Evolutionary conservation across 2,329 filamentous ascomycete species (phyloP).

Genomic region (Neopestalotiopsis clavispora): DNA sequence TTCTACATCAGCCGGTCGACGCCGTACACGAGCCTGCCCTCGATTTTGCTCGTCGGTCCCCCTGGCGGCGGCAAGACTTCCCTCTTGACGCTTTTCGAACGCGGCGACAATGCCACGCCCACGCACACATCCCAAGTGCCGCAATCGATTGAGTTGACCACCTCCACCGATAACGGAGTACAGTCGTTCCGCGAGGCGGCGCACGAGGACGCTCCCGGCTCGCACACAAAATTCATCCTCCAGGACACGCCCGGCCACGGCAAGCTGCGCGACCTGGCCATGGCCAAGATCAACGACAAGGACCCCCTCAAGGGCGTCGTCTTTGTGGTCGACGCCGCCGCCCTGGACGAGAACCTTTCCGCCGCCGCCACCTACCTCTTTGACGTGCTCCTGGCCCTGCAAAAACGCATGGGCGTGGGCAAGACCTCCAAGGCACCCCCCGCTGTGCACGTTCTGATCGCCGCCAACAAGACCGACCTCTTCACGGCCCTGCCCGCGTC

Average conservation of each 20-base stretch:
- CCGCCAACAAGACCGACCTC: conserved; percentile 93
- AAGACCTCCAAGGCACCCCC: conserved; percentile 62
- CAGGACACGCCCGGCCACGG: conserved; percentile 94
- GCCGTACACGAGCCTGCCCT: conserved; percentile 71
- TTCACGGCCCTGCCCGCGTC: conserved; percentile 87
- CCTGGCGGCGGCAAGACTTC: conserved; percentile 86
- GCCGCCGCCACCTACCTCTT: conserved; percentile 85
- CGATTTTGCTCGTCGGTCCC: conserved; percentile 81
- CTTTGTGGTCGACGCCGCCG: conserved; percentile 87
- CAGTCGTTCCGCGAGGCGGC: conserved; percentile 55
- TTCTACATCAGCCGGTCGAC: conserved; percentile 70
- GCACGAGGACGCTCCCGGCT: conserved; percentile 58
- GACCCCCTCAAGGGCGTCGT: conserved; percentile 63
- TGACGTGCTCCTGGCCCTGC: conserved; percentile 82
- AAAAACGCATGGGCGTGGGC: conserved; percentile 68
- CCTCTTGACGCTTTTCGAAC: conserved; percentile 76
- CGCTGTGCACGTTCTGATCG: conserved; percentile 77
- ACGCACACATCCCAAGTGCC: conserved; percentile 62
- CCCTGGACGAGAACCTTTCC: conserved; percentile 66
- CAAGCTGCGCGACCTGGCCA: conserved; percentile 79
- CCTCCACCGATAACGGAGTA: conserved; percentile 48
- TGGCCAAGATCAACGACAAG: conserved; percentile 48
- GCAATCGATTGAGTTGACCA: conserved; percentile 59
- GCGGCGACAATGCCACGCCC: conserved; percentile 47
- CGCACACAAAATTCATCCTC: conserved; percentile 74